Evolutionary conservation across 495 filamentous ascomycete genomes (phyloP).

Genomic region (Pyrenula aspistea): DNA sequence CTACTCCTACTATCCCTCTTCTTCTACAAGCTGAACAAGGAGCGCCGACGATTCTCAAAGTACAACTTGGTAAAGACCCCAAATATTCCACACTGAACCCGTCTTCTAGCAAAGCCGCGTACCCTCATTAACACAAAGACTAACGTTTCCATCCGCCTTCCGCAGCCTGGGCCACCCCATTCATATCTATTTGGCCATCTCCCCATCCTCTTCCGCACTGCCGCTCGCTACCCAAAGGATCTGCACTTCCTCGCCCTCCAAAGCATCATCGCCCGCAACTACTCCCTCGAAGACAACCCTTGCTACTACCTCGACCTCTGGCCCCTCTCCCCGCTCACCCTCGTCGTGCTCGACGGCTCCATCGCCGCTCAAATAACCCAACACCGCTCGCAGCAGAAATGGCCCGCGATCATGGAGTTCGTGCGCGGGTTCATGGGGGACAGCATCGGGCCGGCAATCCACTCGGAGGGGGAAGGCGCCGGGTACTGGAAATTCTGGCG

Average conservation of each 20-base stretch:
- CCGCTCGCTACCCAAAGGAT: neutral
- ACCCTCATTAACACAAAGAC: too few relatives aligned
- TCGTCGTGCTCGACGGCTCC: conserved; percentile 5
- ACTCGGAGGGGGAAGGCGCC: conserved; percentile 6
- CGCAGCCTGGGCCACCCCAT: conserved; percentile 1
- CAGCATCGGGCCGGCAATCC: neutral
- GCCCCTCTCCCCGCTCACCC: conserved; percentile 5
- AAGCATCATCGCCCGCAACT: neutral
- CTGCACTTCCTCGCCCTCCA: neutral
- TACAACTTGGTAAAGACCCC: neutral
- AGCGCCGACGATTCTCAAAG: neutral
- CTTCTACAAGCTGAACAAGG: neutral
- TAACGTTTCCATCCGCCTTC: neutral
- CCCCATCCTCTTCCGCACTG: neutral
- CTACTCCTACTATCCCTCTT: neutral
- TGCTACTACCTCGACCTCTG: conserved; percentile 15
- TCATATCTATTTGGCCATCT: neutral
- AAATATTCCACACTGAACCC: conserved; percentile 3
- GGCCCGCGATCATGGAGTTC: conserved; percentile 3
- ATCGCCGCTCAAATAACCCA: conserved; percentile 6
- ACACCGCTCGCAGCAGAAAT: conserved; percentile 3
- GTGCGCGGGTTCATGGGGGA: conserved; percentile 3
- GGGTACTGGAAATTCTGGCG: conserved; percentile 28
- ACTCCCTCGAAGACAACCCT: conserved; percentile 8
- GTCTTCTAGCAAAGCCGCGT: neutral